A percentile compares a stretch with the other conserved stretches of the same genome.
Conservation (phyloP, 2,329 filamentous ascomycete species). For the Hypoxylon sp. region DNA sequence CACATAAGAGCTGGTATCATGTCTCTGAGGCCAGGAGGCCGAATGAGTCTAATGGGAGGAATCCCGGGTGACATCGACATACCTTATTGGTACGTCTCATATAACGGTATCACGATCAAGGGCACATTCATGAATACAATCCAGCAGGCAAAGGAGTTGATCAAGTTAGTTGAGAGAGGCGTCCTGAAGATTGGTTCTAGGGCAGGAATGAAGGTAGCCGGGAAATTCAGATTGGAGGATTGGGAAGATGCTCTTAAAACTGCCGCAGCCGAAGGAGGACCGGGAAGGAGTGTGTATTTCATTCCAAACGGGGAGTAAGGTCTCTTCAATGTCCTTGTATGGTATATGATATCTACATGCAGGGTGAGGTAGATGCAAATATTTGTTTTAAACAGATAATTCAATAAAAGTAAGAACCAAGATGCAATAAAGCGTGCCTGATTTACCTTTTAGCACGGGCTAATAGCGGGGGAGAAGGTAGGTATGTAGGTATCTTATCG, state of each 20-base stretch:
- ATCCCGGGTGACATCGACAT: conserved; percentile 48
- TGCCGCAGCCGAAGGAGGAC: conserved; percentile 33
- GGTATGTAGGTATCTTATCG: conserved; percentile 5
- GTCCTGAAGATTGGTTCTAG: conserved; percentile 37
- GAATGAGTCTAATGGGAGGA: conserved; percentile 50
- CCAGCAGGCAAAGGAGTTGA: conserved; percentile 52
- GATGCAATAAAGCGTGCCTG: not conserved
- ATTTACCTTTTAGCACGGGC: no score
- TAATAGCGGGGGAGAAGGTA: not conserved
- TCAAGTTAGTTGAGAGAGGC: conserved; percentile 55
- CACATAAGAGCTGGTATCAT: conserved; percentile 54
- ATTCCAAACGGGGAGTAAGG: conserved; percentile 32
- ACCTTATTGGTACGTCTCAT: conserved; percentile 50
- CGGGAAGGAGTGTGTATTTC: conserved; percentile 39
- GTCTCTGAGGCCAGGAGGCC: conserved; percentile 50
- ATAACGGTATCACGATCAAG: conserved; percentile 52
- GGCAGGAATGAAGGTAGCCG: conserved; percentile 28
- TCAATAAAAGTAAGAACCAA: not conserved
- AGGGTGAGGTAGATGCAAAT: not conserved
- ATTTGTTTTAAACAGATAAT: no score
- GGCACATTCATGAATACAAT: conserved; percentile 59
- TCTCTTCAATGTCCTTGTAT: not conserved
- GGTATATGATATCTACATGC: not conserved
- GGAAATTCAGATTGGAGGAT: conserved; percentile 36
- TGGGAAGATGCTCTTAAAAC: conserved; percentile 37